These are phyloP conservation scores for Parietichytrium sp. DNA, from an alignment of 108 stramenopile genomes.

Conservation along the genomic window DNA sequence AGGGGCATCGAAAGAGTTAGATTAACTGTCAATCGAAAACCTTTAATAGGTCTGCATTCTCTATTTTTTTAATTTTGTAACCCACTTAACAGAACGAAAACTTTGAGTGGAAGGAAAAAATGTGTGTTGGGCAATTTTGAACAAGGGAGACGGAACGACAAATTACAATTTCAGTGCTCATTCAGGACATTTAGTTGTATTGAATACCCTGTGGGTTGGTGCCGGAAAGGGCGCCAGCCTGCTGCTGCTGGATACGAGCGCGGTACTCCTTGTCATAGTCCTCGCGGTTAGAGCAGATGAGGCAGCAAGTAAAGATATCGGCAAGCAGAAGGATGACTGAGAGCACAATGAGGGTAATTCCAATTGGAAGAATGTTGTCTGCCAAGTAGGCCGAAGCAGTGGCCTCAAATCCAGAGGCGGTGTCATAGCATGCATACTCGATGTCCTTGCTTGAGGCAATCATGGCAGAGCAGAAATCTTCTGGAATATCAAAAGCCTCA, in stretches of 20 bases:
- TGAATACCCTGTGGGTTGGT: background rate
- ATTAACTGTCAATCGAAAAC: too few species aligned
- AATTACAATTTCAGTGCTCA: too few species aligned
- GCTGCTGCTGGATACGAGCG: slow-evolving; percentile 28
- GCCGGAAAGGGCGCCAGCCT: slow-evolving; percentile 22
- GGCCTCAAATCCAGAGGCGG: background rate
- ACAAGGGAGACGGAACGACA: too few species aligned
- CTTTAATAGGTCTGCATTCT: too few species aligned
- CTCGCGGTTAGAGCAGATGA: slow-evolving; percentile 34
- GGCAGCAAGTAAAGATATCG: background rate
- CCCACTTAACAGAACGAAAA: too few species aligned
- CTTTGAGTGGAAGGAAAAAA: too few species aligned
- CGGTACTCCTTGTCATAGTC: slow-evolving; percentile 30
- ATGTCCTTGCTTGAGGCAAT: background rate
- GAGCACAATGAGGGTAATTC: slow-evolving; percentile 22
- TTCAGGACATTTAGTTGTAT: slow-evolving; percentile 19
- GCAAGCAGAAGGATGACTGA: background rate
- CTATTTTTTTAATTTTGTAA: too few species aligned
- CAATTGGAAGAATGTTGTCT: slow-evolving; percentile 27
- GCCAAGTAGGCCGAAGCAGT: background rate
- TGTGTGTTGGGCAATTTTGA: too few species aligned
- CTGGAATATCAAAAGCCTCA: background rate
- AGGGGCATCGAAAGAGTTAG: too few species aligned
- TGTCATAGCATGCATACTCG: too few species aligned
- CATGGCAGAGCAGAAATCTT: background rate